Conservation (phyloP, 2,329 filamentous ascomycete genomes). For the Claviceps fusiformis region DNA sequence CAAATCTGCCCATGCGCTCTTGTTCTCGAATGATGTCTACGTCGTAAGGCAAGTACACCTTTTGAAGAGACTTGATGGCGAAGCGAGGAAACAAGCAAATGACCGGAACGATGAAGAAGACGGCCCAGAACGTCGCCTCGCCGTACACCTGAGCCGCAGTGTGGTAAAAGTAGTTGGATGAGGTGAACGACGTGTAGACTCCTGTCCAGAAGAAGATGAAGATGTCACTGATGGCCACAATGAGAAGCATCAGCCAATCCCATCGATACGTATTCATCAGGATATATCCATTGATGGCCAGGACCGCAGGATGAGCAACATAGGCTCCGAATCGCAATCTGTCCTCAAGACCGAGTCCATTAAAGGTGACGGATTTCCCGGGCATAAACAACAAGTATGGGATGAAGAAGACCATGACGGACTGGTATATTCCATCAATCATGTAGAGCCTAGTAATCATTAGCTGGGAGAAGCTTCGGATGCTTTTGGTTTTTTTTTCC, state of each 20-base stretch:
- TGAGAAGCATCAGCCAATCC: constrained; percentile 89
- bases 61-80: constrained; percentile 73
- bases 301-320: constrained; percentile 68
- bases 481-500: too few relatives aligned
- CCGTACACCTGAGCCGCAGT: constrained; percentile 68
- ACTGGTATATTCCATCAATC: constrained; percentile 89
- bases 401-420: constrained; percentile 84
- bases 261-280: constrained; percentile 93
- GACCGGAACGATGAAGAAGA: constrained; percentile 63
- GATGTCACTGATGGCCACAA: constrained; percentile 69
- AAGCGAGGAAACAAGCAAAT: constrained; percentile 83
- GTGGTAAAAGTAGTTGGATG: constrained; percentile 52
- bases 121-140: constrained; percentile 75
- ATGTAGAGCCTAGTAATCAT: constrained; percentile 61
- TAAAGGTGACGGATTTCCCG: constrained; percentile 55
- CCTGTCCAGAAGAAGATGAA: constrained; percentile 95
- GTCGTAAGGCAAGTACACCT: constrained; percentile 85
- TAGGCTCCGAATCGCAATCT: constrained; percentile 76
- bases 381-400: constrained; percentile 66
- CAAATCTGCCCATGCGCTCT: constrained; percentile 68
- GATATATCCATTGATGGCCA: constrained; percentile 89
- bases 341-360: constrained; percentile 64
- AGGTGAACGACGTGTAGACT: constrained; percentile 50
- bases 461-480: background rate
- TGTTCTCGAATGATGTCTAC: constrained; percentile 95